Evolutionary conservation across 176 grass and related monocot species (phyloP), one percentile per base, ranked within the genome.

Genomic region (Oryza punctata): DNA sequence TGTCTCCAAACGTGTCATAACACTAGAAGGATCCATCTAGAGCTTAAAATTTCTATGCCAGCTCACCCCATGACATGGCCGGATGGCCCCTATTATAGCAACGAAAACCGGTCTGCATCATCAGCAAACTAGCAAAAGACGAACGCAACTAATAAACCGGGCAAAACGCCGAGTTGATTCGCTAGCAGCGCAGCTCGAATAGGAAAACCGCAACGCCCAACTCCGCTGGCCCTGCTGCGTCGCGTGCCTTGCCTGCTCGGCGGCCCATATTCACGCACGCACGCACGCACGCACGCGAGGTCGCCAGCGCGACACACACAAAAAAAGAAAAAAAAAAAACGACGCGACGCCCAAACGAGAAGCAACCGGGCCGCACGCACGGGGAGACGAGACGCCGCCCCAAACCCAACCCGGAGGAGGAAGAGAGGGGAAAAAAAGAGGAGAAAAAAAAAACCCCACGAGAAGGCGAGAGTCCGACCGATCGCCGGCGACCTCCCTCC

Each of bases 401-500:
- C 16, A 68, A 71, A 82, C 72, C 71, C 77, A 77, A 41, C 77
- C 25, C 23, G 33, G 26, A 52, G 7, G 26, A 24, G 47, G 40
- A 10, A 14, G 41, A 10, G 0, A 25, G 18, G 3, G 25, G 0
- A n/a, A 54, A 1, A 30, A 10, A 14, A 16, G 21, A 4, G 25
- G 12, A 44, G 16, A 23, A 72, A 38, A 24, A 73, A 52, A 64
- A 35, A 35, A 35, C 37, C 50, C 78, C 78, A n/a, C 78, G n/a
- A 84, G 75, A 73, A 49, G 79, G 79, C 61, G 61, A 88, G 40
- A 41, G 40, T 41, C 40, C 40, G 40, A 41, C 40, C 59, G 71
- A 29, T 66, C 88, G 67, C 84, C 79, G 73, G 73, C 78, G 83
- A 73, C 78, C 78, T 47, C 37, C 79, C 52, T 6, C 78, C 83